Percentiles rank a stretch among this genome's conserved stretches.
phyloP scores from a whole-genome alignment of 345 rosid genomes.

The Psidium guajava region DNA sequence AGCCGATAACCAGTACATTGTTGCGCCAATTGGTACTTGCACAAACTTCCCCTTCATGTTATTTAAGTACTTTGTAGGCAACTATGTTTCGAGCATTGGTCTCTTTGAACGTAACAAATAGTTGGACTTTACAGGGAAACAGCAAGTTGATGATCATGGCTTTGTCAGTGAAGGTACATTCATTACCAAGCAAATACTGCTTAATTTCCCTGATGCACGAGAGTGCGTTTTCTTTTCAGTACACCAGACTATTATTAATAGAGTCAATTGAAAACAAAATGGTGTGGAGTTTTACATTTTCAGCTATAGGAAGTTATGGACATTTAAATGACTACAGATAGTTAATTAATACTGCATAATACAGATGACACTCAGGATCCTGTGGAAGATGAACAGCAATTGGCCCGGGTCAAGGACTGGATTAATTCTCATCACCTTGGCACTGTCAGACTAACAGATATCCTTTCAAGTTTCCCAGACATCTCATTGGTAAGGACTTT shows the following conservation, averaged over 20 bases:
- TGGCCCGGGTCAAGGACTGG: slow-evolving; percentile 78
- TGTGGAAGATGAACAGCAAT: slow-evolving; percentile 59
- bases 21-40: slow-evolving; percentile 61
- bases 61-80: not conserved
- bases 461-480: slow-evolving; percentile 74
- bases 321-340: not conserved
- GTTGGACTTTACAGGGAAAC: slow-evolving; percentile 38
- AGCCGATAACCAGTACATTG: slow-evolving; percentile 42
- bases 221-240: not conserved
- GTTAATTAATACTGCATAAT: not conserved
- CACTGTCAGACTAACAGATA: slow-evolving; percentile 52
- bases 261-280: not conserved
- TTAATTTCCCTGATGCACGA: not conserved
- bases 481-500: slow-evolving; percentile 38
- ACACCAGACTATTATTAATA: not conserved
- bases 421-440: slow-evolving; percentile 36
- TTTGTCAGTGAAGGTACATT: slow-evolving; percentile 55
- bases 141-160: slow-evolving; percentile 36
- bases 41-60: not conserved
- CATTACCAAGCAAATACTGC: not conserved
- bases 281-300: not conserved
- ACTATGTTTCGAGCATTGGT: not conserved
- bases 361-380: slow-evolving; percentile 81
- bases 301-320: not conserved
- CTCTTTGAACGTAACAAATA: slow-evolving; percentile 1